phyloP scores from a whole-genome alignment of 768 basidiomycete genomes.

The Ramaria sp. region DNA sequence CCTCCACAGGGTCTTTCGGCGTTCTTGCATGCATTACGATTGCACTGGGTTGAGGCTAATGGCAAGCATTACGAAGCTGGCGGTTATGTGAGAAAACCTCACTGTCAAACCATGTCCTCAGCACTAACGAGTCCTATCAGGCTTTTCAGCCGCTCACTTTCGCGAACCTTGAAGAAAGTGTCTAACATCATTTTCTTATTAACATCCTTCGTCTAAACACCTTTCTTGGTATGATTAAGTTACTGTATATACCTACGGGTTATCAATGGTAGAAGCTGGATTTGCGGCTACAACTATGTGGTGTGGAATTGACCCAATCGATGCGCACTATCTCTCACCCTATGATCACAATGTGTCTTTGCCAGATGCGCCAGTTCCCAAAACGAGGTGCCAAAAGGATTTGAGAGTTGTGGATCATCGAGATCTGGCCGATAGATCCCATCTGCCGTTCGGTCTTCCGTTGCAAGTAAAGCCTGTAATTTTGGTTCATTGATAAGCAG shows the following conservation, averaged over 20 bases:
- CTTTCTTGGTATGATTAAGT: background rate
- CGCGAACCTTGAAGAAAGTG: conserved; percentile 16
- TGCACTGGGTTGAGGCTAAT: conserved; percentile 98
- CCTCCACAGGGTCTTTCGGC: conserved; percentile 75
- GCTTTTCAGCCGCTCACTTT: conserved; percentile 25
- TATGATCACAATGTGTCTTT: conserved; percentile 24
- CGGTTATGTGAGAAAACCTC: conserved; percentile 60
- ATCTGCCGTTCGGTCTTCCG: conserved; percentile 75
- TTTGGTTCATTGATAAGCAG: conserved; percentile 69
- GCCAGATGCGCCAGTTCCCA: conserved; percentile 70
- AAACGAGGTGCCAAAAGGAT: conserved; percentile 75
- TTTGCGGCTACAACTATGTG: background rate
- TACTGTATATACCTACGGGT: background rate
- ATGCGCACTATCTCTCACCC: background rate
- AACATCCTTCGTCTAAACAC: background rate
- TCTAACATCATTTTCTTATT: background rate
- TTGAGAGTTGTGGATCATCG: conserved; percentile 78
- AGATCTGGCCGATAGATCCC: conserved; percentile 79
- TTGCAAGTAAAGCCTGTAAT: conserved; percentile 74
- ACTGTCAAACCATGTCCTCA: conserved; percentile 11
- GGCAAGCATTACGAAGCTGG: conserved; percentile 91
- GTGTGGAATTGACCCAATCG: background rate
- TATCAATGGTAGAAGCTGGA: background rate
- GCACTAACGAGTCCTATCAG: conserved; percentile 11
- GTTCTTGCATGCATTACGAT: conserved; percentile 89